phyloP scores from a whole-genome alignment of 371 early-diverging fungal genomes.

The Nematocida sp. region DNA sequence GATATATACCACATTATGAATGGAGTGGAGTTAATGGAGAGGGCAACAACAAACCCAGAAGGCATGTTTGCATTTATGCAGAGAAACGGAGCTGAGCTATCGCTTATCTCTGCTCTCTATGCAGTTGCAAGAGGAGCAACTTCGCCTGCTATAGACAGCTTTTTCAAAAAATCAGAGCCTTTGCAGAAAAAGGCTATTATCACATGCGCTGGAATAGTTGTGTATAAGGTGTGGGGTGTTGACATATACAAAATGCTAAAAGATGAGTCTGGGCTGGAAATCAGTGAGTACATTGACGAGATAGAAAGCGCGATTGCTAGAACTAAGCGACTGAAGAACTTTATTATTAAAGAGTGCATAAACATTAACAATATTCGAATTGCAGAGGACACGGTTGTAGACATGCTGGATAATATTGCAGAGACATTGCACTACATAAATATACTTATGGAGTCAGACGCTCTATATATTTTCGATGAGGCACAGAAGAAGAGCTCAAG shows the following conservation, averaged over 20 bases:
- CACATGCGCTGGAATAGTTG: constrained; percentile 17
- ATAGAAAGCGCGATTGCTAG: constrained; percentile 5
- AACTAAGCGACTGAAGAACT: constrained; percentile 33
- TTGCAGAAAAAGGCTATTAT: constrained; percentile 15
- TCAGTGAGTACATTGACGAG: constrained; percentile 29
- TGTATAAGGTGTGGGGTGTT: constrained; percentile 26
- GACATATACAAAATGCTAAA: constrained; percentile 9
- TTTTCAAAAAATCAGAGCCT: constrained; percentile 32
- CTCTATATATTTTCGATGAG: constrained; percentile 10
- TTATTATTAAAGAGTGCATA: constrained; percentile 8
- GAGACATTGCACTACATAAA: constrained; percentile 34
- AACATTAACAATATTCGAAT: constrained; percentile 1
- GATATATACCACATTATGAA: constrained; percentile 56
- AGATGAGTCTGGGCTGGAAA: not conserved
- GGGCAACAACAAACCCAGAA: constrained; percentile 50
- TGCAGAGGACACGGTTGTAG: constrained; percentile 12
- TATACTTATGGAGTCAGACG: constrained; percentile 44
- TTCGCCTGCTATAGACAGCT: constrained; percentile 38
- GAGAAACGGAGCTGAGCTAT: constrained; percentile 37
- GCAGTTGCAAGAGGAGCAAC: constrained; percentile 12
- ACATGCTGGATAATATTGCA: constrained; percentile 10
- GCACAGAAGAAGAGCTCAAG: constrained; percentile 6
- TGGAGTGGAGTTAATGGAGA: constrained; percentile 42
- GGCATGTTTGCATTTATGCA: constrained; percentile 45
- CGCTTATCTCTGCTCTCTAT: constrained; percentile 33